Base-by-base conservation (phyloP, 345 rosid genomes). In the Populus tremula region DNA sequence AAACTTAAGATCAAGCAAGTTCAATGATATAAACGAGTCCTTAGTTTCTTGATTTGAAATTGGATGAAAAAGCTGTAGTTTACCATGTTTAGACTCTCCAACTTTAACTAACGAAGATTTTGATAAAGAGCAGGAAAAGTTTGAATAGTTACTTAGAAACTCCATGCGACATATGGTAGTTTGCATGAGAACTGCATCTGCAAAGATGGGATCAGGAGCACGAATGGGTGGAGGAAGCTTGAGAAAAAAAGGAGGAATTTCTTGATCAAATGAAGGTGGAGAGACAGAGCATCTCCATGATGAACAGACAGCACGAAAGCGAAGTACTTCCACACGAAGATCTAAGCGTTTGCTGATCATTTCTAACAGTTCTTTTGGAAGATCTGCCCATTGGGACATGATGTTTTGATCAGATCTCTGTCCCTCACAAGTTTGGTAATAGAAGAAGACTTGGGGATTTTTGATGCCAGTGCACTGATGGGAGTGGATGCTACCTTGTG, bases 251-350 rank as follows among this genome's bases (percentile, higher is more conserved):
- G 12, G 43, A 17, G 62, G 71, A 25, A 50, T 36, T n/a, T 5
- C 27, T 13, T 39, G 25, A 29, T 47, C 64, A 27, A 76, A 76
- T 2, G 65, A 53, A 53, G 63, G 25, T 4, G 49, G 31, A 50
- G 78, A 54, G 25, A 64, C 25, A 4, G 59, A 33, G n/a, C 43
- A 63, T 35, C 74, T 69, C 73, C 79, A 75, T 18, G 73, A 67
- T 8, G 31, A 16, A 27, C 80, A 81, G 8, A 81, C 83, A 11
- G 74, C 33, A 20, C 71, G 77, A 31, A 81, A 56, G 25, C 80
- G 73, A 38, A 29, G 71, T 18, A 71, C 35, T 27, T 80, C 80
- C 17, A 56, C 11, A 12, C 64, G 69, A 21, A 72, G 35, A 11
- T 66, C 67, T 11, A 80, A 76, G 12, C 8, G 41, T 31, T 59